Evolutionary conservation across 1,284 basidiomycete genomes (phyloP).

Genomic region (Papiliotrema terrestris): DNA sequence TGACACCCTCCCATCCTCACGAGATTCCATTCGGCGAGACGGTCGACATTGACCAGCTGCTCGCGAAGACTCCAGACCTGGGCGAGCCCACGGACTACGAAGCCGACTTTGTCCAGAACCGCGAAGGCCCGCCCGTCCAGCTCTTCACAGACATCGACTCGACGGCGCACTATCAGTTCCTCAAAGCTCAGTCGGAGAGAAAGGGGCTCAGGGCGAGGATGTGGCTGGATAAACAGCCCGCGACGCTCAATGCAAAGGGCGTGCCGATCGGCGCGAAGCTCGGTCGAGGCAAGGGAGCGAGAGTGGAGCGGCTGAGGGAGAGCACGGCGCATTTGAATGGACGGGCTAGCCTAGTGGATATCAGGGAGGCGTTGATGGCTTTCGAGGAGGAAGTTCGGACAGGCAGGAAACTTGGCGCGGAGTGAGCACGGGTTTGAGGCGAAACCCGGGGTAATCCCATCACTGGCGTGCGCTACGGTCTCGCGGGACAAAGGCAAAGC

Average conservation of each 20-base stretch:
- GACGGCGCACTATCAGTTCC: constrained; percentile 23
- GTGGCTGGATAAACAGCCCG: constrained; percentile 25
- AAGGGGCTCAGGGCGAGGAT: constrained; percentile 9
- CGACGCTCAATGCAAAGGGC: neutral
- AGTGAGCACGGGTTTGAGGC: neutral
- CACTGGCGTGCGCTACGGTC: no score
- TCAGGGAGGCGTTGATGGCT: neutral
- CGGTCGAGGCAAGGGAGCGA: neutral
- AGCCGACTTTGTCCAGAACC: neutral
- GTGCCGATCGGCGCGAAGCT: neutral
- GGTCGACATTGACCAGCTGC: constrained; percentile 60
- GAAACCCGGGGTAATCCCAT: no score
- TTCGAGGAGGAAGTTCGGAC: constrained; percentile 1
- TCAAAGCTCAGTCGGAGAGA: constrained; percentile 30
- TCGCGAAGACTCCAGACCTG: neutral
- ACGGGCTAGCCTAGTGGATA: neutral
- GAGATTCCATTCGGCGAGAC: constrained; percentile 83
- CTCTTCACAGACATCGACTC: constrained; percentile 29
- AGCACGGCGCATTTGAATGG: neutral
- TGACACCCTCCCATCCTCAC: constrained; percentile 85
- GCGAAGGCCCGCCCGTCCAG: constrained; percentile 20
- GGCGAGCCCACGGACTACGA: constrained; percentile 3
- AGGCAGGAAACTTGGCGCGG: neutral
- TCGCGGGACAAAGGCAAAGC: no score
- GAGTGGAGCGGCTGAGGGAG: neutral